Percentiles rank a stretch among this genome's conserved stretches.
phyloP scores from a whole-genome alignment of 495 filamentous ascomycete species.

The Penicillium samsonianum region DNA sequence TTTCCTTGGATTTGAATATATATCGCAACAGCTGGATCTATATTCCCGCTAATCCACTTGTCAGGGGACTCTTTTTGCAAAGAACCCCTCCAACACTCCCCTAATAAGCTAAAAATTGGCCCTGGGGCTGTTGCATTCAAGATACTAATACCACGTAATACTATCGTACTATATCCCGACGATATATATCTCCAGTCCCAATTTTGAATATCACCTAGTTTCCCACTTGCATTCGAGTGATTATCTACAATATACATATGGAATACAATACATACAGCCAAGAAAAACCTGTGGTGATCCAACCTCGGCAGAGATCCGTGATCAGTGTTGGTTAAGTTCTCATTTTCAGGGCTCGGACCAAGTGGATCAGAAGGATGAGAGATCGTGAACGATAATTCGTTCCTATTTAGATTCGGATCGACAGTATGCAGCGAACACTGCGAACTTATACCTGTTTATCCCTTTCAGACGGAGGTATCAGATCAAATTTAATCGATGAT shows the following conservation, averaged over 20 bases:
- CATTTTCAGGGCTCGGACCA: slow-evolving; percentile 10
- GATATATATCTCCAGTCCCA: neutral
- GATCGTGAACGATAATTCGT: slow-evolving; percentile 6
- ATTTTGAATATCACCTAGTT: no score
- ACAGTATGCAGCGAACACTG: slow-evolving; percentile 1
- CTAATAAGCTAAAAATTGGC: neutral
- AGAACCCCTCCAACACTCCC: neutral
- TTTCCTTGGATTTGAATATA: neutral
- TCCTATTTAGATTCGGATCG: slow-evolving; percentile 7
- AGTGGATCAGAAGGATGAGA: slow-evolving; percentile 9
- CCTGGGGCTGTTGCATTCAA: no score
- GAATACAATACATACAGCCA: neutral
- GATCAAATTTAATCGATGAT: neutral
- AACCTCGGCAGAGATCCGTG: neutral
- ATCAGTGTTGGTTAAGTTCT: slow-evolving; percentile 3
- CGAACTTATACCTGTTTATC: neutral
- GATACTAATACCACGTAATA: neutral
- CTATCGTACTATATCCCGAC: neutral
- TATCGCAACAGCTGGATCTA: neutral
- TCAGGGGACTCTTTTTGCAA: slow-evolving; percentile 3
- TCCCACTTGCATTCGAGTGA: neutral
- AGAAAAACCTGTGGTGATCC: neutral
- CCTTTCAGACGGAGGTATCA: neutral
- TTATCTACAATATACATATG: no score
- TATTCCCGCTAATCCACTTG: slow-evolving; percentile 11